Evolutionary conservation across 1,139 yeast genomes (phyloP).

Genomic region (Candida smagusa): DNA sequence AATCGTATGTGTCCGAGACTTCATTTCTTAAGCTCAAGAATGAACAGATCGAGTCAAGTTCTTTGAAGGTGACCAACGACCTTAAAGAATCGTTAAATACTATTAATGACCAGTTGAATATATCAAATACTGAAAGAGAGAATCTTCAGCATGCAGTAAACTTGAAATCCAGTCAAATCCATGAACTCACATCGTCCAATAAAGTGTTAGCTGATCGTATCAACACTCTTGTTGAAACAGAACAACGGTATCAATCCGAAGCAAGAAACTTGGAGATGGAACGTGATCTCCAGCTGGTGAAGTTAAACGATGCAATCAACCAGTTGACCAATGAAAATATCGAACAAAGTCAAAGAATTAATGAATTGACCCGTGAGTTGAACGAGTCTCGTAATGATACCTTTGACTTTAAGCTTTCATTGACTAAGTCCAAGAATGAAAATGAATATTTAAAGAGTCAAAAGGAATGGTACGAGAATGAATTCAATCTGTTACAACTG

Average conservation of each 20-base stretch:
- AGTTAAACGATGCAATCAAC: slow-evolving; percentile 52
- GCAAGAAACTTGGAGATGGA: slow-evolving; percentile 25
- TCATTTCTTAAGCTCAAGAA: slow-evolving; percentile 49
- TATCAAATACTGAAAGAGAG: slow-evolving; percentile 10
- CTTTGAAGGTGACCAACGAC: slow-evolving; percentile 11
- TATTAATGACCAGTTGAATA: slow-evolving; percentile 10
- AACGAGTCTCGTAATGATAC: slow-evolving; percentile 36
- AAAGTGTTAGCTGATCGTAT: slow-evolving; percentile 8
- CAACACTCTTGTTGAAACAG: background rate
- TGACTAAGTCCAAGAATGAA: slow-evolving; percentile 40
- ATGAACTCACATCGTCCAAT: slow-evolving; percentile 11
- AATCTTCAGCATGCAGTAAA: background rate
- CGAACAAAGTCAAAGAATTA: slow-evolving; percentile 39
- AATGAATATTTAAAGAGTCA: slow-evolving; percentile 32
- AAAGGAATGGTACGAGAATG: slow-evolving; percentile 49
- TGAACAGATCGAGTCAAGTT: slow-evolving; percentile 48
- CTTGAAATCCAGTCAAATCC: slow-evolving; percentile 7
- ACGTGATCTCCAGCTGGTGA: slow-evolving; percentile 40
- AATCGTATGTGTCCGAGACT: slow-evolving; percentile 49
- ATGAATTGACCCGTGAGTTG: slow-evolving; percentile 35
- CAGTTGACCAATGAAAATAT: slow-evolving; percentile 48
- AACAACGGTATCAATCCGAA: background rate
- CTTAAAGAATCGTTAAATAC: slow-evolving; percentile 11
- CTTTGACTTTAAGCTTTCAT: slow-evolving; percentile 39
- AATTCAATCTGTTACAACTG: slow-evolving; percentile 36